These are phyloP conservation scores for Yamadazyma tumulicola DNA, from an alignment of 805 yeast species.

Conservation along the genomic window DNA sequence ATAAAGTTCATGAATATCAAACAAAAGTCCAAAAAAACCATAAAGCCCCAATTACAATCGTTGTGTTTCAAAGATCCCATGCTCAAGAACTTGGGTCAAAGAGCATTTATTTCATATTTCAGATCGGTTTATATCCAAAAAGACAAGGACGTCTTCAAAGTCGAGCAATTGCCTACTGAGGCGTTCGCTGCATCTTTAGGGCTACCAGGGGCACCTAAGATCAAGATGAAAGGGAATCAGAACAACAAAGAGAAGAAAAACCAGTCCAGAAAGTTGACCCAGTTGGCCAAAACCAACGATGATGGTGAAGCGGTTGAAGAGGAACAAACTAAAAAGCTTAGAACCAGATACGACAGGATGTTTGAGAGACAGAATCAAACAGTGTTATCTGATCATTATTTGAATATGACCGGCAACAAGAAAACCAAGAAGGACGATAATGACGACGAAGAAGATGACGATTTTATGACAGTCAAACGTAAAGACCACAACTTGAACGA, in stretches of 20 bases:
- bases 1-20: constrained; percentile 72
- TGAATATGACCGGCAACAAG: constrained; percentile 58
- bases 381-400: constrained; percentile 84
- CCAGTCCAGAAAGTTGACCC: constrained; percentile 65
- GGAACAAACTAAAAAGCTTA: constrained; percentile 43
- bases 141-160: constrained; percentile 80
- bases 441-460: constrained; percentile 47
- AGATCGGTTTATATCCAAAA: constrained; percentile 81
- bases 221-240: constrained; percentile 57
- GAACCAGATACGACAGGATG: constrained; percentile 93
- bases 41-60: constrained; percentile 81
- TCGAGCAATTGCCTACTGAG: constrained; percentile 74
- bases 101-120: constrained; percentile 90
- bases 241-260: constrained; percentile 76
- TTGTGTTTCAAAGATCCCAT: constrained; percentile 89
- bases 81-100: constrained; percentile 89
- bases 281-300: constrained; percentile 46
- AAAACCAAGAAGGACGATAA: constrained; percentile 19
- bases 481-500: constrained; percentile 67
- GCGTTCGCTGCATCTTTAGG: constrained; percentile 86
- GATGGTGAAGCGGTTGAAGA: constrained; percentile 55
- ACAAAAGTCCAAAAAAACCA: constrained; percentile 67
- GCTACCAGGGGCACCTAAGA: constrained; percentile 92
- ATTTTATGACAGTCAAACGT: constrained; percentile 78
- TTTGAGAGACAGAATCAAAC: constrained; percentile 92